These are phyloP conservation scores for Cryptococcus depauperatus DNA, from an alignment of 1,284 basidiomycete genomes.

Conservation along the genomic window DNA sequence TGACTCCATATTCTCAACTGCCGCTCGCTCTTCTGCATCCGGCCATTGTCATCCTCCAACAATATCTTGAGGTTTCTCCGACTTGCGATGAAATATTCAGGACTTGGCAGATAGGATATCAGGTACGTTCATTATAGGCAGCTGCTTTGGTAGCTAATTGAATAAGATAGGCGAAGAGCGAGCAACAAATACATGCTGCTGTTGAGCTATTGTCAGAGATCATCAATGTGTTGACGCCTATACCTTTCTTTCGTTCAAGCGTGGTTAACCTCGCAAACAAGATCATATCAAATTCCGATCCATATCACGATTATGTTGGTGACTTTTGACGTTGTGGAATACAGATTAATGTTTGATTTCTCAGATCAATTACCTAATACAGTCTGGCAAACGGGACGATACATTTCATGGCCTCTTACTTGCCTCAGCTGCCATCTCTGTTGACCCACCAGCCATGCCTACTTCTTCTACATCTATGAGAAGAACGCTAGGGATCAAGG, in stretches of 20 bases:
- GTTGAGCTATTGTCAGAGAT: slow-evolving; percentile 37
- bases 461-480: slow-evolving; percentile 11
- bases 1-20: slow-evolving; percentile 34
- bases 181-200: slow-evolving; percentile 30
- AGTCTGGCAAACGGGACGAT: slow-evolving; percentile 39
- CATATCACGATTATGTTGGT: slow-evolving; percentile 36
- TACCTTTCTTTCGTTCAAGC: slow-evolving; percentile 44
- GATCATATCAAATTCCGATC: slow-evolving; percentile 31
- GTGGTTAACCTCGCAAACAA: slow-evolving; percentile 39
- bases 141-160: too few species aligned
- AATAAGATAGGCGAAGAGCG: slow-evolving; percentile 26
- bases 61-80: slow-evolving; percentile 43
- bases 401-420: slow-evolving; percentile 31
- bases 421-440: slow-evolving; percentile 33
- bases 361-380: slow-evolving; percentile 37
- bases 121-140: slow-evolving; percentile 19
- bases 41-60: slow-evolving; percentile 41
- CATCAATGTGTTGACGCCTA: slow-evolving; percentile 36
- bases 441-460: slow-evolving; percentile 23
- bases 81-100: slow-evolving; percentile 42
- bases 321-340: not conserved
- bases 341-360: not conserved
- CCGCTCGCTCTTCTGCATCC: slow-evolving; percentile 40
- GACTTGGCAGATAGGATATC: slow-evolving; percentile 39
- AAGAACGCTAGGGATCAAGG: slow-evolving; percentile 26